Evolutionary conservation across 164 flowering plant genomes (phyloP).

Genomic region (Annona squamosa): DNA sequence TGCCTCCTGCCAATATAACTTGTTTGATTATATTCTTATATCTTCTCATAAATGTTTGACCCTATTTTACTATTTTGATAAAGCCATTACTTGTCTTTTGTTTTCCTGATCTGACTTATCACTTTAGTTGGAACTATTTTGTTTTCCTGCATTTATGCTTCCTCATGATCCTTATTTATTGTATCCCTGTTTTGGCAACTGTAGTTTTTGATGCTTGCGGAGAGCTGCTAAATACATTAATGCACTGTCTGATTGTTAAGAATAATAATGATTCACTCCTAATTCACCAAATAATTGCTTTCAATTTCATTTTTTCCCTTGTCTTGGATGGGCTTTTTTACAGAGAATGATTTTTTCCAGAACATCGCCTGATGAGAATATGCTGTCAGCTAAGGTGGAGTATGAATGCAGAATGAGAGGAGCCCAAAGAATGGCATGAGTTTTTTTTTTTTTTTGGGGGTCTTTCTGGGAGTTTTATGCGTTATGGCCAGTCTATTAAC

Average conservation of each 20-base stretch:
- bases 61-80: too few relatives aligned
- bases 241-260: neutral
- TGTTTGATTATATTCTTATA: too few relatives aligned
- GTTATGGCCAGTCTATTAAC: neutral
- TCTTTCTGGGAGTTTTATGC: neutral
- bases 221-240: neutral
- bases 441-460: constrained; percentile 5
- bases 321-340: constrained; percentile 57
- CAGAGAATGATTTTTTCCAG: constrained; percentile 84
- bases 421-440: constrained; percentile 98
- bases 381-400: constrained; percentile 80
- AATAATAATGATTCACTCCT: neutral
- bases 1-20: too few relatives aligned
- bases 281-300: neutral
- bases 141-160: neutral
- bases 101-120: too few relatives aligned
- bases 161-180: neutral
- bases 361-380: constrained; percentile 54
- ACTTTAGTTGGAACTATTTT: too few relatives aligned
- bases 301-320: constrained; percentile 2
- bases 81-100: too few relatives aligned
- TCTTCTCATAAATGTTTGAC: too few relatives aligned
- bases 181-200: neutral
- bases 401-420: constrained; percentile 91
- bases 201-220: neutral